Conservation (phyloP, 176 grass and related monocot genomes). For the bread wheat (Triticum aestivum) region IWGSC_CS_RefSeq_v2.1 NC_057794.1:588695457-588695956, state of each 20-base stretch:
- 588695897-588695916: neutral
- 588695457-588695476: neutral
- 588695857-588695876: constrained; percentile 47
- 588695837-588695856: constrained; percentile 56
- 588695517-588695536: constrained; percentile 49
- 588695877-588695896: neutral
- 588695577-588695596: constrained; percentile 67
- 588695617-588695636: neutral
- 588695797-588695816: constrained; percentile 46
- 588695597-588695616: constrained; percentile 35
- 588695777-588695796: constrained; percentile 56
- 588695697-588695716: constrained; percentile 26
- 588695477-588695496: constrained; percentile 35
- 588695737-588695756: constrained; percentile 85
- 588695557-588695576: constrained; percentile 63
- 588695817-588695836: constrained; percentile 48
- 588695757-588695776: constrained; percentile 38
- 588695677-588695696: neutral
- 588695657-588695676: neutral
- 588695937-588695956: constrained; percentile 72
- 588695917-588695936: too few relatives aligned
- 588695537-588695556: constrained; percentile 75
- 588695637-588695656: neutral
- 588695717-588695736: constrained; percentile 48
- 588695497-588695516: constrained; percentile 43